These are phyloP conservation scores for Pseudozyma thailandica DNA, from an alignment of 1,284 basidiomycete species.

Conservation along the genomic window DNA sequence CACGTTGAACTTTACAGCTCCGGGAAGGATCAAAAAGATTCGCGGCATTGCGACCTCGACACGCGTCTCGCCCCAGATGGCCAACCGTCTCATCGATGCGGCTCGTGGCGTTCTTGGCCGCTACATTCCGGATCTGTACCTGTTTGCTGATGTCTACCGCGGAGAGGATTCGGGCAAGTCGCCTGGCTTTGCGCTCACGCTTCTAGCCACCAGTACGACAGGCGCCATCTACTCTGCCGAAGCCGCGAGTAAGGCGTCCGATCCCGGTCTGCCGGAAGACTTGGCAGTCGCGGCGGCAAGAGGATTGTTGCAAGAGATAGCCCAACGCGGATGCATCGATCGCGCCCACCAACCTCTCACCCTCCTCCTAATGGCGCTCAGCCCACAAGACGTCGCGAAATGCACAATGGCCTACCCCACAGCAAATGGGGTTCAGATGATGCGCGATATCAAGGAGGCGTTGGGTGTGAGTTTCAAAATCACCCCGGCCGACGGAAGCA, in stretches of 20 bases:
- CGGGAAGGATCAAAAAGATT: constrained; percentile 91
- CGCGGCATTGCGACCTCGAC: constrained; percentile 81
- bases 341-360: constrained; percentile 88
- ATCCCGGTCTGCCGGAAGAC: constrained; percentile 83
- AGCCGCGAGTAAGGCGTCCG: constrained; percentile 73
- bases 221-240: constrained; percentile 88
- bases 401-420: constrained; percentile 86
- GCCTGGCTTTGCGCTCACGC: constrained; percentile 90
- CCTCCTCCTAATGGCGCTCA: constrained; percentile 89
- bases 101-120: constrained; percentile 90
- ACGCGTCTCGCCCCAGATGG: constrained; percentile 95
- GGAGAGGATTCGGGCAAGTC: constrained; percentile 97
- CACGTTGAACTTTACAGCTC: constrained; percentile 83
- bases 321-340: constrained; percentile 88
- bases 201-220: constrained; percentile 92
- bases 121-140: constrained; percentile 96
- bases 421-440: constrained; percentile 80
- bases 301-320: constrained; percentile 81
- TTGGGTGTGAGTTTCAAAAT: constrained; percentile 78
- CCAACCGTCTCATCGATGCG: constrained; percentile 95
- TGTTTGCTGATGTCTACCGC: constrained; percentile 98
- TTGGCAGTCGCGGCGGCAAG: constrained; percentile 83
- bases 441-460: constrained; percentile 82
- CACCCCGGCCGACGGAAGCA: constrained; percentile 14
- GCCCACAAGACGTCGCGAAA: constrained; percentile 93